phyloP scores from a whole-genome alignment of 441 rosid genomes.

The Mallotus repandus region DNA sequence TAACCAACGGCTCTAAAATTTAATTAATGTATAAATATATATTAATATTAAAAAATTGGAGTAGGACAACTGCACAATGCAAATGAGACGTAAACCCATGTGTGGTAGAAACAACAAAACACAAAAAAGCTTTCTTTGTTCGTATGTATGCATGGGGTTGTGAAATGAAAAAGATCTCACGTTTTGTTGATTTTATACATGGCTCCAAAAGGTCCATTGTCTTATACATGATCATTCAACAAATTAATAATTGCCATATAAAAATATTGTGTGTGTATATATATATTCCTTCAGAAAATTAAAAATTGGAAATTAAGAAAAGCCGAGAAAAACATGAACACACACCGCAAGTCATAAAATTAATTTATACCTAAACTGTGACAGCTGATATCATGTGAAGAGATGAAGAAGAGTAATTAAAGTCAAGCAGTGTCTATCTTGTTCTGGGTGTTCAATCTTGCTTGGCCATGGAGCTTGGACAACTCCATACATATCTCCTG shows the following conservation, averaged over 20 bases:
- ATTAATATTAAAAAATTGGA: not conserved
- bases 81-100: not conserved
- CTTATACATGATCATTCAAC: not conserved
- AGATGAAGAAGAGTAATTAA: no score
- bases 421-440: no score
- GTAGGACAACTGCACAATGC: not conserved
- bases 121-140: not conserved
- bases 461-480: no score
- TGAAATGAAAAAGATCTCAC: not conserved
- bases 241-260: no score
- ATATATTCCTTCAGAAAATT: not conserved
- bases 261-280: no score
- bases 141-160: not conserved
- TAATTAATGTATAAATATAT: not conserved
- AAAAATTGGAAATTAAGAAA: not conserved
- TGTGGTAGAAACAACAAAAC: not conserved
- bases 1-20: not conserved
- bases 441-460: no score
- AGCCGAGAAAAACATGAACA: slow-evolving; percentile 23
- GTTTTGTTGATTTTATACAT: not conserved
- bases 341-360: slow-evolving; percentile 23
- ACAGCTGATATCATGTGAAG: slow-evolving; percentile 19
- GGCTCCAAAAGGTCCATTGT: not conserved
- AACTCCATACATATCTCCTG: no score
- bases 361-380: not conserved